Evolutionary conservation across 1,139 yeast genomes (phyloP), one percentile per base, ranked within the genome.

Genomic region (Pichiaceae sp.): DNA sequence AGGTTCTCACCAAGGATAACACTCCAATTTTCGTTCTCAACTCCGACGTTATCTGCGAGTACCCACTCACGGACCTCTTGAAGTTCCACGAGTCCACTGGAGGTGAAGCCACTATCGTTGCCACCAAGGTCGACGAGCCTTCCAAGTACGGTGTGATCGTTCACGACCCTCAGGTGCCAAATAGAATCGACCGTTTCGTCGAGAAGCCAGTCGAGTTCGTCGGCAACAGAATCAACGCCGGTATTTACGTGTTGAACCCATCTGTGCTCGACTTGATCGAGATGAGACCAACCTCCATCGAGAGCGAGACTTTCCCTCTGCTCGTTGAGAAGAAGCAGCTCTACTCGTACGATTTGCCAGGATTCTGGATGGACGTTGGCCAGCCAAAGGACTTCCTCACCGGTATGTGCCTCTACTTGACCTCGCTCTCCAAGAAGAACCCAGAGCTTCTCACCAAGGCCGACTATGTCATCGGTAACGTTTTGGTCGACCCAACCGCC

Each of bases 321-420:
- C 77, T 93, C 56, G 96, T 93, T 50, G 93, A 83, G 64, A 71
- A 80, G 61, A 89, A 83, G 59, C 76, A 84, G 47, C 74, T 93
- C 56, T 94, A 80, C 75, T 87, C 97, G 41, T 93, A 85, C 60
- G 99, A 93, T 65, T 78, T 93, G 60, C 96, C 91, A 70, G 98
- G 98, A 49, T 93, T 79, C 84, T 93, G 99, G 99, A 93, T 93
- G 98, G 99, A 93, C 65, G 96, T 93, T 54, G 99, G 99, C 64
- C 99, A 93, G 73, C 99, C 99, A 74, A 91, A 91, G 78, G 99
- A 93, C 68, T 93, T 87, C 79, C 72, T 93, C 54, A 80, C 96
- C 43, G 99, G 99, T 64, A 86, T 97, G 57, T 80, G 87, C 53
- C 74, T 91, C 50, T 93, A 89, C 75, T 75, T 93, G 64, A 75